Base-by-base conservation (phyloP, 2,329 filamentous ascomycete species). In the Diaporthe vaccinii region DNA sequence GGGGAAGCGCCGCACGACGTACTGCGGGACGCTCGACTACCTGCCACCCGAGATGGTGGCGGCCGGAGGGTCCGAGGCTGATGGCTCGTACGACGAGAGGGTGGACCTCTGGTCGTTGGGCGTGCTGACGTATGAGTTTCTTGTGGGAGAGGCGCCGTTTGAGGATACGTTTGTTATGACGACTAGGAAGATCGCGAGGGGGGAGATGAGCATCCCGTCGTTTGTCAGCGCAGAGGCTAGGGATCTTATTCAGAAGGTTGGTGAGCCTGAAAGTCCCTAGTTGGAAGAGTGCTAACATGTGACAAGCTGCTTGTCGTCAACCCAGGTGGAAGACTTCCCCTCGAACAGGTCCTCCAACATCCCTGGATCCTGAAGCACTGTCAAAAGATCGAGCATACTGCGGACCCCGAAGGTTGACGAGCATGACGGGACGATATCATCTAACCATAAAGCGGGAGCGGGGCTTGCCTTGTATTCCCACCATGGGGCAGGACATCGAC, bases 221-320 rank as follows among this genome's bases (percentile, higher is more conserved):
- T 93, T 92, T 76, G 88, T 93, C 65, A 92, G 90, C 78, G 80
- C 89, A 0, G 92, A 93, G 80, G 92, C 91, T 12, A 90, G 85
- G 78, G 91, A 71, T 20, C 39, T 74, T 8, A 69, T 74, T n/a
- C 8, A 71, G 12, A 71, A 71, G 51, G 68, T 71, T 1, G 4
- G 53, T 36, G 51, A 46, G 25, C 28, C 51, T 41, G 12, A 22
- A 8, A 4, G 3, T 20, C 5, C 10, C 20, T 1, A 6, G 3
- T 3, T 25, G 4, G 17, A 3, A 34, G 0, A 57, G 10, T 15
- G 17, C 70, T 51, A 12, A 67, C 49, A n/a, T 49, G 5, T 4
- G 14, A 17, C 8, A 20, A 76, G 73, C 57, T 75, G 0, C 74
- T 75, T 6, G 49, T 73, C 3, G 55, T 75, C n/a, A 49, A 75